phyloP scores from a whole-genome alignment of 208 protist species.

The Cochliopodium minus region DNA sequence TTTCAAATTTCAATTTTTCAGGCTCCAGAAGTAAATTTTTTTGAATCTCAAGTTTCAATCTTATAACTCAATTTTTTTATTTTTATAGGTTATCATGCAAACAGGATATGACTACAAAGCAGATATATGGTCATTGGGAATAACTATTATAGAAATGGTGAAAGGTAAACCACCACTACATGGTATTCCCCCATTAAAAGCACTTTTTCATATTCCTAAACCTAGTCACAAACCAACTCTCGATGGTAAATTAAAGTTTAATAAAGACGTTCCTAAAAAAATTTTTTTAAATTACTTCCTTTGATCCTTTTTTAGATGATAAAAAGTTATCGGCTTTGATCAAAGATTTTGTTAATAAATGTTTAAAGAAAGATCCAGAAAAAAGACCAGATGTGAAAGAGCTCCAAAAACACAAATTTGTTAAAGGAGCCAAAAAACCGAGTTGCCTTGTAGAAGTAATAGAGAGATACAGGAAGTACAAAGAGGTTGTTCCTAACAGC shows the following conservation, averaged over 20 bases:
- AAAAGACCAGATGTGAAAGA: conserved; percentile 32
- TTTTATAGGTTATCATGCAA: conserved; percentile 6
- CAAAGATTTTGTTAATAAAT: conserved; percentile 38
- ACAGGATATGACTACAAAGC: conserved; percentile 10
- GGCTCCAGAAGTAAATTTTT: too few relatives aligned
- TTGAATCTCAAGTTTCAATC: too few relatives aligned
- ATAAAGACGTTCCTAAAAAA: not conserved
- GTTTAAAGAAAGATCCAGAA: conserved; percentile 42
- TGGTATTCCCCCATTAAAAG: conserved; percentile 49
- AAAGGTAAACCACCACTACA: conserved; percentile 37
- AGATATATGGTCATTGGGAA: conserved; percentile 61
- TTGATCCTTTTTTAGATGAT: too few relatives aligned
- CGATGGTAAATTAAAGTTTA: conserved; percentile 25
- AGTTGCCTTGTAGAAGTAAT: too few relatives aligned
- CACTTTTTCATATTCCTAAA: conserved; percentile 47
- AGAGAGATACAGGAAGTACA: too few relatives aligned
- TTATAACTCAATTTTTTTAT: too few relatives aligned
- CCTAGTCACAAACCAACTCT: conserved; percentile 33
- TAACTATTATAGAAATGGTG: conserved; percentile 56
- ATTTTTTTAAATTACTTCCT: too few relatives aligned
- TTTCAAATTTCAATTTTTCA: not conserved
- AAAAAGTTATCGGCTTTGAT: conserved; percentile 22
- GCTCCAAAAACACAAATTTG: conserved; percentile 24
- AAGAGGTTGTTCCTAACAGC: too few relatives aligned
- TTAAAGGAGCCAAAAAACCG: conserved; percentile 12